Evolutionary conservation across 169 alveolate genomes (phyloP), one percentile per base, ranked within the genome.

Genomic region (Cyclospora cayetanensis): DNA sequence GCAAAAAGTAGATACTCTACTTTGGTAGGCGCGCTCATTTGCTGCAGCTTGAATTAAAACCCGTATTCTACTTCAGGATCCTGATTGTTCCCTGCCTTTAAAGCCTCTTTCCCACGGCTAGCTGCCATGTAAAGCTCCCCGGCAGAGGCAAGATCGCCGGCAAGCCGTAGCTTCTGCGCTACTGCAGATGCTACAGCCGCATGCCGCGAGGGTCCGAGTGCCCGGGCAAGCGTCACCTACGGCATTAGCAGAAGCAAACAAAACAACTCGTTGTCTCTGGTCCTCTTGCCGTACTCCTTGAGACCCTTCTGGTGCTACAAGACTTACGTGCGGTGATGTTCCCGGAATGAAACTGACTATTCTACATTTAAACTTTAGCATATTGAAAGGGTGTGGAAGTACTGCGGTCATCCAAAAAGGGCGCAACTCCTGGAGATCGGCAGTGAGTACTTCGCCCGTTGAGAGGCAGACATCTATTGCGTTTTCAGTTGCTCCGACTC

Each of bases 181-280:
- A 0, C 84, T 12, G 55, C 55, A 27, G 60, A 27, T 27, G 84
- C 84, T 0, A 37, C 60, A 18, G 84, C 84, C 18, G 84, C 55
- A 2, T 35, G 34, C 55, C 55, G 52, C n/a, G 84, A 72, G 2
- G 60, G 39, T 27, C 55, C 84, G 12, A 72, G 84, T 4, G 63
- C 84, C 29, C 35, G 25, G 5, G 84, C 52, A 7, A 72, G 55
- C 55, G 27, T 22, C 84, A 72, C 84, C 84, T 72, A n/a, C 80
- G 39, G 80, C 80, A 68, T 12, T 15, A 68, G n/a, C 35, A 5
- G 43, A 11, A 25, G 43, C 42, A 7, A 18, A n/a, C 27, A 68
- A 29, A 68, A 68, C 80, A 68, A 29, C 18, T 27, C 70, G 27
- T 0, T 34, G 27, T 11, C 70, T 0, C 37, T 5, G n/a, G n/a